Evolutionary conservation across 2,329 filamentous ascomycete species (phyloP).

Genomic region (Apiospora hydei): DNA sequence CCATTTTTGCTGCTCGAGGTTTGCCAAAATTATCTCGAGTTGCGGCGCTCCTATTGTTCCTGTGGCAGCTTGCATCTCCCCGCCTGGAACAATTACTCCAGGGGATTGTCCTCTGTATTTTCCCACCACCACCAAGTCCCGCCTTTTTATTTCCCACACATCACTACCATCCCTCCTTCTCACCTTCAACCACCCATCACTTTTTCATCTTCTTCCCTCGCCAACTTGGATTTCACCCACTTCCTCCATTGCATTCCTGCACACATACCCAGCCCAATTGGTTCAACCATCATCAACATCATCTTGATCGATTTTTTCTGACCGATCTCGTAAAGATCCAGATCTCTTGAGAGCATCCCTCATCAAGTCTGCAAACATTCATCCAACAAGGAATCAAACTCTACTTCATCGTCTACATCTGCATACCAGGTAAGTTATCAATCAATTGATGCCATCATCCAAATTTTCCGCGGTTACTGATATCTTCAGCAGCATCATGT

Average conservation of each 20-base stretch:
- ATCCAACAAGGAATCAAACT: not conserved
- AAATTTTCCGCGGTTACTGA: not conserved
- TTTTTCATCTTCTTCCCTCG: not conserved
- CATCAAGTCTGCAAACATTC: not conserved
- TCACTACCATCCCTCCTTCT: not conserved
- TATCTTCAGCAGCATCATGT: not conserved
- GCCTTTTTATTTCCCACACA: not conserved
- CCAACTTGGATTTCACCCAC: not conserved
- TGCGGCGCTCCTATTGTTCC: not conserved
- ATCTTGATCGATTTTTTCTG: not conserved
- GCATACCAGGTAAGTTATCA: not conserved
- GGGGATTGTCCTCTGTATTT: not conserved
- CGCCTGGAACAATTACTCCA: not conserved
- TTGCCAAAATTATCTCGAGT: not conserved
- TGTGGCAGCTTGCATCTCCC: too few species aligned
- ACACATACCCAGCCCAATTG: not conserved
- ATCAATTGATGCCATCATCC: not conserved
- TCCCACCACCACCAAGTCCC: not conserved
- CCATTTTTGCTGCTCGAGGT: not conserved
- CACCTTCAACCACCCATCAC: not conserved
- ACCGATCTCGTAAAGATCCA: not conserved
- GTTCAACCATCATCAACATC: not conserved
- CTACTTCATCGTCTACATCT: not conserved
- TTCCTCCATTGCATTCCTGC: not conserved
- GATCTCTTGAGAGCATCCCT: not conserved